These are phyloP conservation scores for Mallotus japonicus DNA, from an alignment of 441 rosid genomes.

Conservation along the genomic window DNA sequence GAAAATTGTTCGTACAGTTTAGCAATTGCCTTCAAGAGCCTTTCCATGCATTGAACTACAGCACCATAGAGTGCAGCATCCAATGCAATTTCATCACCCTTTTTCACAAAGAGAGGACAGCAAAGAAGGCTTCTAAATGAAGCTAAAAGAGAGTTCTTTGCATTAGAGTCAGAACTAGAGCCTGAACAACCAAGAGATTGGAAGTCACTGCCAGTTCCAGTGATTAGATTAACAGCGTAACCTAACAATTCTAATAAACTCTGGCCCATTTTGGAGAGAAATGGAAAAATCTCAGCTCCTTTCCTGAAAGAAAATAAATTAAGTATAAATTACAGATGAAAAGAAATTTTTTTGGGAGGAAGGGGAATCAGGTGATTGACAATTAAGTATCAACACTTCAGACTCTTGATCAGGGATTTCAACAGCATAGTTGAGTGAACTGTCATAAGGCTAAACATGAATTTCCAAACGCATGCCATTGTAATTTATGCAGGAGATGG, in stretches of 20 bases:
- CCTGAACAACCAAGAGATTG: constrained; percentile 57
- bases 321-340: constrained; percentile 13
- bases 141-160: constrained; percentile 46
- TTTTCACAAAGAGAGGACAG: constrained; percentile 53
- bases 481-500: background rate
- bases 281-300: constrained; percentile 51
- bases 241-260: constrained; percentile 61
- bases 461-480: background rate
- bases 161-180: constrained; percentile 40
- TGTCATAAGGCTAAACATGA: background rate
- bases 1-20: constrained; percentile 54
- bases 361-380: constrained; percentile 7
- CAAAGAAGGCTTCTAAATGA: constrained; percentile 66
- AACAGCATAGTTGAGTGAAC: constrained; percentile 1
- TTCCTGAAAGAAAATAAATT: constrained; percentile 44
- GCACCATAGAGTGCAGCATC: constrained; percentile 41
- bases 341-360: background rate
- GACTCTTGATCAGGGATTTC: constrained; percentile 4
- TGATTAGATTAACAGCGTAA: constrained; percentile 47
- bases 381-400: background rate
- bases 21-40: constrained; percentile 60
- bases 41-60: constrained; percentile 57
- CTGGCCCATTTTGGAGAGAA: constrained; percentile 56
- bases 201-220: constrained; percentile 41
- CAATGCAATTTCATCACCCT: constrained; percentile 40